These are phyloP conservation scores for Picea engelmannii DNA, from an alignment of 83 land plant genomes.

Conservation along the genomic window DNA sequence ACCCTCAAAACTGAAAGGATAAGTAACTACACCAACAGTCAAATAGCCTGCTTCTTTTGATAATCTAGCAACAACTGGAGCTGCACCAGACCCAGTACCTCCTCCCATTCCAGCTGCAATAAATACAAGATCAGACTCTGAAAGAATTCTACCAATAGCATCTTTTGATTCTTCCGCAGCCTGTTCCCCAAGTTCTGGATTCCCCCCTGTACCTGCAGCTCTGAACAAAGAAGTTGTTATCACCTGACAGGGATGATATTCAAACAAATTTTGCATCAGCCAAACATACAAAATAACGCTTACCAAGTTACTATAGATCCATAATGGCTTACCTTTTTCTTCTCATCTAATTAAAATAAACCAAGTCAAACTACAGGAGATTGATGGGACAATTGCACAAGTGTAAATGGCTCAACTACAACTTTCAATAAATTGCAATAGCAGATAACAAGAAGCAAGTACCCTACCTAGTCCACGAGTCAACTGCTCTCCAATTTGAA, in stretches of 20 bases:
- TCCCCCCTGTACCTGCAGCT: slow-evolving; percentile 82
- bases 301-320: no score
- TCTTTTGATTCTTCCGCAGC: slow-evolving; percentile 82
- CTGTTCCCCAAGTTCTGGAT: slow-evolving; percentile 77
- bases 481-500: slow-evolving; percentile 85
- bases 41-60: slow-evolving; percentile 86
- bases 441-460: no score
- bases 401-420: neutral
- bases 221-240: neutral
- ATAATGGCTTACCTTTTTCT: no score
- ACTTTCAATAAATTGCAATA: no score
- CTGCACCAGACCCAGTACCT: slow-evolving; percentile 97
- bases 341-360: no score
- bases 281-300: no score
- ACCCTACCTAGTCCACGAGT: slow-evolving; percentile 83
- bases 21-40: slow-evolving; percentile 95
- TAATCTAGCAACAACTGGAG: slow-evolving; percentile 91
- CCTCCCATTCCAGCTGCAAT: slow-evolving; percentile 98
- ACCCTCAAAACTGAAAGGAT: slow-evolving; percentile 98
- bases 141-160: slow-evolving; percentile 51
- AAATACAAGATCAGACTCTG: slow-evolving; percentile 89
- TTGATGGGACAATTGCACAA: no score
- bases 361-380: no score
- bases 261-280: no score
- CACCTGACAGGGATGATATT: no score